Percentiles rank a stretch among this genome's conserved stretches.
phyloP scores from a whole-genome alignment of 306 rosid species.

The Cicer judaicum region DNA sequence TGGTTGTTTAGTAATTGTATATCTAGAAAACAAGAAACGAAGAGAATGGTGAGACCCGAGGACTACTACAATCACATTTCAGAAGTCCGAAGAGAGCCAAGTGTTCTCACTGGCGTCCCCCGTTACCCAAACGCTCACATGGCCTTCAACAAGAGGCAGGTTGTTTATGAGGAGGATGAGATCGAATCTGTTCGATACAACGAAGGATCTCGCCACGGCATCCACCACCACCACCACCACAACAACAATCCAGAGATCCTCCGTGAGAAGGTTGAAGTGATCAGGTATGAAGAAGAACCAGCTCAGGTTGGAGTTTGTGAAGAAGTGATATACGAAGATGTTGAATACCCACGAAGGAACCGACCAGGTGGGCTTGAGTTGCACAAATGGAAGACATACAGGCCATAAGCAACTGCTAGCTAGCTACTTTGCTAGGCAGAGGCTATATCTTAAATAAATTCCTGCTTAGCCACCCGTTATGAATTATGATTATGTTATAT shows the following conservation, averaged over 20 bases:
- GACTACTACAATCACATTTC: conserved; percentile 50
- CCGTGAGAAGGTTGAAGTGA: conserved; percentile 50
- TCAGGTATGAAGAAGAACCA: conserved; percentile 45
- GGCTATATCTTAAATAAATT: conserved; percentile 40
- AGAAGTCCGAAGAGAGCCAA: conserved; percentile 40
- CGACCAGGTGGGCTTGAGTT: conserved; percentile 44
- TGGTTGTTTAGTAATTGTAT: neutral
- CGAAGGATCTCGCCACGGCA: neutral
- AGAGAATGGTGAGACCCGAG: conserved; percentile 16
- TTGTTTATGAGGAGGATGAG: conserved; percentile 35
- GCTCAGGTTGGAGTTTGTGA: conserved; percentile 17
- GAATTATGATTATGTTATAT: neutral
- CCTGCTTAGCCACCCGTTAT: conserved; percentile 18
- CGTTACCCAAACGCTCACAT: conserved; percentile 42
- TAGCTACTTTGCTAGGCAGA: conserved; percentile 45
- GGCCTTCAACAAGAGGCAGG: conserved; percentile 42
- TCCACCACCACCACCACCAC: conserved; percentile 9
- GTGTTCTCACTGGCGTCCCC: conserved; percentile 50
- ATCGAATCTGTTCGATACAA: neutral
- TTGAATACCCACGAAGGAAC: conserved; percentile 40
- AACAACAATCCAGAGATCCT: conserved; percentile 29
- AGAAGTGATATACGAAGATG: conserved; percentile 40
- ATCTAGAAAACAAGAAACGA: neutral
- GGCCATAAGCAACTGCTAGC: neutral
- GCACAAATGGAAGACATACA: conserved; percentile 48